Conservation (phyloP, 306 rosid species). For the Trifolium fragiferum region DNA sequence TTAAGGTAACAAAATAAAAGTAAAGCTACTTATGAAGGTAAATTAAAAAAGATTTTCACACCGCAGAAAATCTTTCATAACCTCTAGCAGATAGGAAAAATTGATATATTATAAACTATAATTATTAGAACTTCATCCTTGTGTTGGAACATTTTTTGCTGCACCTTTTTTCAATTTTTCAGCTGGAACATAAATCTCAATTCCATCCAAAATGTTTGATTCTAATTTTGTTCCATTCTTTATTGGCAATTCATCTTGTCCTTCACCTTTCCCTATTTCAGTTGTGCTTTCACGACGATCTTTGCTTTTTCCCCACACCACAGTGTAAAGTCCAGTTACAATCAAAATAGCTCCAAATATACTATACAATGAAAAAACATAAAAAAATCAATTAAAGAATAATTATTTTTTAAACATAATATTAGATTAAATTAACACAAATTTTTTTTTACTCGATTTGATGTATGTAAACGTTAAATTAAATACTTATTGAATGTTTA, state of each 20-base stretch:
- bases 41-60: constrained; percentile 46
- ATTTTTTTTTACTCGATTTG: too few species aligned
- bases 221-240: constrained; percentile 46
- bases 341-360: constrained; percentile 82
- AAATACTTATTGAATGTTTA: too few species aligned
- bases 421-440: too few species aligned
- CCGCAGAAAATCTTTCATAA: constrained; percentile 47
- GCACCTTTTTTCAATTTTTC: constrained; percentile 40
- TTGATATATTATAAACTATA: constrained; percentile 22
- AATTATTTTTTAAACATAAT: too few species aligned
- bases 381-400: neutral
- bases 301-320: constrained; percentile 96
- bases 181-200: constrained; percentile 42
- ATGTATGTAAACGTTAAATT: too few species aligned
- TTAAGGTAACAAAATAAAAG: constrained; percentile 24
- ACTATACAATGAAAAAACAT: constrained; percentile 42
- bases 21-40: constrained; percentile 23
- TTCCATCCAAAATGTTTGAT: constrained; percentile 34
- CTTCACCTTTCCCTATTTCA: constrained; percentile 46
- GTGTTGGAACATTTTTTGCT: constrained; percentile 34
- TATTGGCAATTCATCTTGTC: constrained; percentile 61
- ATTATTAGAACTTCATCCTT: constrained; percentile 29
- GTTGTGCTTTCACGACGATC: constrained; percentile 45
- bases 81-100: constrained; percentile 41
- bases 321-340: constrained; percentile 84